These are phyloP conservation scores for Colletotrichum liriopes DNA, from an alignment of 2,329 filamentous ascomycete species.

Conservation along the genomic window DNA sequence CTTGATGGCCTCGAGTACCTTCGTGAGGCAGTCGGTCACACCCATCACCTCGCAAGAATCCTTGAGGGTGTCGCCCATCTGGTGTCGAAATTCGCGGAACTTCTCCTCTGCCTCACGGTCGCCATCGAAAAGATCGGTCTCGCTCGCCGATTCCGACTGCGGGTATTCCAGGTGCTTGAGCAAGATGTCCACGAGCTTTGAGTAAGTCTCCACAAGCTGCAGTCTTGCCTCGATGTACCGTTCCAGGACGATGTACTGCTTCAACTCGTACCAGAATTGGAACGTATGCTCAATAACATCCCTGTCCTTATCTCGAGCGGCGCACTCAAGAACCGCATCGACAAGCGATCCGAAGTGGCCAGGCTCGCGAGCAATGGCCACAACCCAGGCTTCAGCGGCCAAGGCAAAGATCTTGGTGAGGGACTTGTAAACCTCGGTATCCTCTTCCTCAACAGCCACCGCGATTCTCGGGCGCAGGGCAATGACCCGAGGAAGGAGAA, in stretches of 20 bases:
- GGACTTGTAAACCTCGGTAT: constrained; percentile 88
- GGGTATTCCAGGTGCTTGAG: constrained; percentile 93
- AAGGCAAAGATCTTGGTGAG: constrained; percentile 93
- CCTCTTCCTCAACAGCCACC: constrained; percentile 83
- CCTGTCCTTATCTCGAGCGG: constrained; percentile 86
- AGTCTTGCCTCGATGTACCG: constrained; percentile 88
- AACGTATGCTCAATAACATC: constrained; percentile 97
- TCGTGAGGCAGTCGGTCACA: constrained; percentile 89
- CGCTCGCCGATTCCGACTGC: constrained; percentile 78
- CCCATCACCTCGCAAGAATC: constrained; percentile 98
- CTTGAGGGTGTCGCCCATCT: constrained; percentile 98
- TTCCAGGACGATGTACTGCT: constrained; percentile 94
- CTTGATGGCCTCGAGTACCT: constrained; percentile 89
- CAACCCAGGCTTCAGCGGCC: constrained; percentile 94
- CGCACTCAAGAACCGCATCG: constrained; percentile 93
- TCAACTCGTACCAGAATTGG: constrained; percentile 98
- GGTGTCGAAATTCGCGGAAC: constrained; percentile 95
- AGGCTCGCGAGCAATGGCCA: constrained; percentile 89
- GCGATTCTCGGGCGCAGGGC: constrained; percentile 83
- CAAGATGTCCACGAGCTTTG: constrained; percentile 92
- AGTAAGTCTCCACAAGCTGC: constrained; percentile 85
- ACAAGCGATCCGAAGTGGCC: constrained; percentile 87
- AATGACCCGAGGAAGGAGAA: constrained; percentile 86
- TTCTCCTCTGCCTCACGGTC: constrained; percentile 97
- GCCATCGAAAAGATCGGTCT: constrained; percentile 92